A percentile compares a stretch with the other conserved stretches of the same genome.
Evolutionary conservation across 1,284 basidiomycete genomes (phyloP).

Genomic region (Moniliella sp.): DNA sequence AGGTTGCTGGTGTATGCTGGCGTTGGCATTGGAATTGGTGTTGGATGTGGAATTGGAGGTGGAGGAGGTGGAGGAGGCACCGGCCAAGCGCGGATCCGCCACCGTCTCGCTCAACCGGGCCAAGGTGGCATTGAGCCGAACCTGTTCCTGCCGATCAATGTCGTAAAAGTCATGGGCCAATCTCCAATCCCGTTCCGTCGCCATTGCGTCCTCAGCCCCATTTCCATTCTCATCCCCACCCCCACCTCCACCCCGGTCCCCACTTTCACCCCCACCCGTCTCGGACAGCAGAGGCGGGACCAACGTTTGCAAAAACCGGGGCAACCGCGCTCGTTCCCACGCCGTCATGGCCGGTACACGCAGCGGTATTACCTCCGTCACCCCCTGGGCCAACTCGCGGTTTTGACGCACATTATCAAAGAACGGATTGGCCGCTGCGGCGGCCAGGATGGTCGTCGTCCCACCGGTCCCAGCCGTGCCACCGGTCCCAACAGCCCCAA

Average conservation of each 20-base stretch:
- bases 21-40: background rate
- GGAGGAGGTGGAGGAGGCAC: background rate
- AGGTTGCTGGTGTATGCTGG: background rate
- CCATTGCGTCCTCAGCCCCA: too few species aligned
- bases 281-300: too few species aligned
- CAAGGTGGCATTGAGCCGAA: constrained; percentile 71
- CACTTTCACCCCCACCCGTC: too few species aligned
- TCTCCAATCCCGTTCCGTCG: constrained; percentile 49
- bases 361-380: constrained; percentile 35
- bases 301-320: constrained; percentile 58
- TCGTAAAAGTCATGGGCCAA: constrained; percentile 76
- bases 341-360: constrained; percentile 10
- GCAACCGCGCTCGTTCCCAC: constrained; percentile 40
- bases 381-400: constrained; percentile 59
- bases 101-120: constrained; percentile 46
- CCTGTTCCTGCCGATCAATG: constrained; percentile 72
- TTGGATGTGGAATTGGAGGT: background rate
- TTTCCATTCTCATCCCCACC: background rate
- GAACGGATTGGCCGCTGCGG: constrained; percentile 34
- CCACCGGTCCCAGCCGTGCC: too few species aligned
- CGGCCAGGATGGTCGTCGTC: too few species aligned
- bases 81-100: constrained; percentile 1
- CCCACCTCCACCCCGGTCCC: too few species aligned
- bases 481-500: too few species aligned
- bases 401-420: constrained; percentile 88